Conservation (phyloP, 257 asterid species). For the Nicotiana knightiana region DNA sequence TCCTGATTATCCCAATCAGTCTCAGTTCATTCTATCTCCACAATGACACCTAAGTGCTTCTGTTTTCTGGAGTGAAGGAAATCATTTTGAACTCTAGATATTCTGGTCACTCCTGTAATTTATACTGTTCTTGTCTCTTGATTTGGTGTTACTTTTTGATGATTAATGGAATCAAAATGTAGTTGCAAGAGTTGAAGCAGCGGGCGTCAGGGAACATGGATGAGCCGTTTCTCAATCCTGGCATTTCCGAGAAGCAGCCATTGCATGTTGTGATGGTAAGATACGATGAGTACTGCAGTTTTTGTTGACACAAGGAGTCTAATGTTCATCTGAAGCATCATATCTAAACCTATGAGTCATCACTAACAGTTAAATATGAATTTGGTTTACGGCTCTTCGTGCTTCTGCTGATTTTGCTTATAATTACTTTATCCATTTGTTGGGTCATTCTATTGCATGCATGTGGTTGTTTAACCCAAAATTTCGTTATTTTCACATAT, state of each 20-base stretch:
- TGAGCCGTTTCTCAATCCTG: slow-evolving; percentile 70
- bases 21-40: neutral
- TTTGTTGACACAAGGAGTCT: neutral
- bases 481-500: slow-evolving; percentile 19
- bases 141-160: slow-evolving; percentile 16
- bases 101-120: neutral
- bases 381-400: neutral
- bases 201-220: slow-evolving; percentile 76
- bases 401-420: neutral
- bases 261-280: slow-evolving; percentile 95
- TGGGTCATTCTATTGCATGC: neutral
- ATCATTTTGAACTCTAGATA: neutral
- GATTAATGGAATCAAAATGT: slow-evolving; percentile 20
- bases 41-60: neutral
- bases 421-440: neutral
- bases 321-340: neutral
- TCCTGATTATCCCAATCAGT: neutral
- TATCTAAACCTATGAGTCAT: too few species aligned
- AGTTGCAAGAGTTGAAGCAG: slow-evolving; percentile 96
- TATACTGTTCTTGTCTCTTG: neutral
- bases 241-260: slow-evolving; percentile 84
- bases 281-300: slow-evolving; percentile 9
- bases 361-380: neutral
- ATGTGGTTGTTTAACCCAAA: neutral
- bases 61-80: neutral